A percentile compares a stretch with the other conserved stretches of the same genome.
Conservation (phyloP, 169 alveolate genomes). For the Eimeria tenella region DNA sequence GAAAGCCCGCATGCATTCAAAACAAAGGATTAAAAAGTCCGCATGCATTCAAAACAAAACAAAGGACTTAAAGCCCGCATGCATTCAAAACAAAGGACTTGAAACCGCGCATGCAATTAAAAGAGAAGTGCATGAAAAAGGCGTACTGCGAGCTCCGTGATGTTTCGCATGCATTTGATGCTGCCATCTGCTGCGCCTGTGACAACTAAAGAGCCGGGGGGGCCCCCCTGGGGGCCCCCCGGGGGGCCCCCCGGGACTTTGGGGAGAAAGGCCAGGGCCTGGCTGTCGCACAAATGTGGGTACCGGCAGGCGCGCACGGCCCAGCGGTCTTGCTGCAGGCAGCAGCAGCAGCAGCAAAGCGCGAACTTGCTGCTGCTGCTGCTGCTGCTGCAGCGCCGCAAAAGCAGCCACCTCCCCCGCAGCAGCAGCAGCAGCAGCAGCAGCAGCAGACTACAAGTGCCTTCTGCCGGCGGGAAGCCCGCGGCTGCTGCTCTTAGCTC, state of each 20-base stretch:
- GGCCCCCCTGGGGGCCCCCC: no score
- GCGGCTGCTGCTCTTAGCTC: no score
- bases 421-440: no score
- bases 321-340: constrained; percentile 70
- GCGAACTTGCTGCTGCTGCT: neutral
- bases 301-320: constrained; percentile 66
- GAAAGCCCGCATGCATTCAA: no score
- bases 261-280: constrained; percentile 65
- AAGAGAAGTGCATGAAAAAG: neutral
- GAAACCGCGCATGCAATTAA: neutral
- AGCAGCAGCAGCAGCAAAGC: neutral
- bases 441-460: no score
- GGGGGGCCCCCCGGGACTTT: constrained; percentile 42
- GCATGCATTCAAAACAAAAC: no score
- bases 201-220: constrained; percentile 33
- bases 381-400: neutral
- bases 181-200: constrained; percentile 67
- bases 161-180: constrained; percentile 47
- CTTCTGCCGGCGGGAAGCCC: no score
- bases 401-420: no score
- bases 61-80: no score
- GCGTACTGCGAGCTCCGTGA: constrained; percentile 53
- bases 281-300: constrained; percentile 72
- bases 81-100: no score
- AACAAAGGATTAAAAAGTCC: no score